These are phyloP conservation scores for Fusarium transvaalense DNA, from an alignment of 2,329 filamentous ascomycete genomes.

Conservation along the genomic window DNA sequence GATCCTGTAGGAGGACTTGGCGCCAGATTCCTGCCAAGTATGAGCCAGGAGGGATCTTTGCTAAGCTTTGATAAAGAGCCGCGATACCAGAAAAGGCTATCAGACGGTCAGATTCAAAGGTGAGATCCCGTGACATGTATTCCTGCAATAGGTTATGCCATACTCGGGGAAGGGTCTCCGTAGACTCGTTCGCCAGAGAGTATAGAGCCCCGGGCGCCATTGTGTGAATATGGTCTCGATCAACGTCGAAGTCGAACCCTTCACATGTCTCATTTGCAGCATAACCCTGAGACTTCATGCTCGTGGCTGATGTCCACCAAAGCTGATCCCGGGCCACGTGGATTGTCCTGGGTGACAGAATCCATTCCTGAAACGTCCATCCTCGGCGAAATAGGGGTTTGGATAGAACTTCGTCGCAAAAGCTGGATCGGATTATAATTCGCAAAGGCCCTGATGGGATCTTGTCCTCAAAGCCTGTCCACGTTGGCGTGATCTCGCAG, in stretches of 20 bases:
- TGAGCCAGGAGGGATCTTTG: slow-evolving; percentile 13
- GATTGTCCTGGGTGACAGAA: slow-evolving; percentile 33
- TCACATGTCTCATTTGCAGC: slow-evolving; percentile 37
- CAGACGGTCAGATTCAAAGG: slow-evolving; percentile 36
- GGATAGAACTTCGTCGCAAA: slow-evolving; percentile 34
- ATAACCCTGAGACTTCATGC: slow-evolving; percentile 26
- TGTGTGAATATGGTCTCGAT: slow-evolving; percentile 1
- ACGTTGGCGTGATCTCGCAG: slow-evolving; percentile 26
- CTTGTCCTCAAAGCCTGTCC: slow-evolving; percentile 24
- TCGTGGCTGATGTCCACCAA: slow-evolving; percentile 35
- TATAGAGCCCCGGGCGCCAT: slow-evolving; percentile 29
- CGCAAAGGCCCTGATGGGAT: slow-evolving; percentile 22
- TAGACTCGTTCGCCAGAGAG: slow-evolving; percentile 1
- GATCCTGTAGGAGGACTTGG: slow-evolving; percentile 21
- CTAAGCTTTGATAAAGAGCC: slow-evolving; percentile 20
- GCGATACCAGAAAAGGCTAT: slow-evolving; percentile 38
- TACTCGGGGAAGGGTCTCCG: neutral
- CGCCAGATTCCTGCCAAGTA: slow-evolving; percentile 37
- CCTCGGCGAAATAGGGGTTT: slow-evolving; percentile 35
- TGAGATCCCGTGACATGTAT: slow-evolving; percentile 31
- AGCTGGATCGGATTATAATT: slow-evolving; percentile 25
- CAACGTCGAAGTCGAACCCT: slow-evolving; percentile 25
- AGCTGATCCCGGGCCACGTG: slow-evolving; percentile 37
- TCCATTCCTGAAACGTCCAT: slow-evolving; percentile 41
- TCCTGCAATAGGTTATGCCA: slow-evolving; percentile 33